phyloP scores from a whole-genome alignment of 164 flowering plant species.

The grape (Vitis vinifera) region DNA sequence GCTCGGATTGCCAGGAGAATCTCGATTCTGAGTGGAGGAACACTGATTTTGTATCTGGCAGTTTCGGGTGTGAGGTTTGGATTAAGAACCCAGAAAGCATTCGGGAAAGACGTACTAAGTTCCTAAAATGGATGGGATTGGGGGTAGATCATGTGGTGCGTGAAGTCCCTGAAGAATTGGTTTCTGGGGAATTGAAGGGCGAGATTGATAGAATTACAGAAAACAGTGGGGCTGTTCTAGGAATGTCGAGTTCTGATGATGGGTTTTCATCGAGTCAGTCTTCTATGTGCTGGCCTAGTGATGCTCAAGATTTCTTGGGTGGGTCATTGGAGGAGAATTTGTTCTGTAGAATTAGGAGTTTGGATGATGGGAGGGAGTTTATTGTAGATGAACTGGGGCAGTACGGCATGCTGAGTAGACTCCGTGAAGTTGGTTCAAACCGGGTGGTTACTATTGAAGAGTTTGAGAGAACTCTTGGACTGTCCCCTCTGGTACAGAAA shows the following conservation, averaged over 20 bases:
- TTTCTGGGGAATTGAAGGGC: constrained; percentile 10
- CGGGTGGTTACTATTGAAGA: constrained; percentile 33
- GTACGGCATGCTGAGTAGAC: constrained; percentile 28
- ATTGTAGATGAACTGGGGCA: constrained; percentile 35
- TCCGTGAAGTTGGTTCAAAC: constrained; percentile 45
- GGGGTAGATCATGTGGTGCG: constrained; percentile 13
- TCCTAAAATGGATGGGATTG: constrained; percentile 56
- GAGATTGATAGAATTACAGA: constrained; percentile 34
- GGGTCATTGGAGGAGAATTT: constrained; percentile 25
- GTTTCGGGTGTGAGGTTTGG: constrained; percentile 58
- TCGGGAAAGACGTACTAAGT: constrained; percentile 50
- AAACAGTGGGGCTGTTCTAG: constrained; percentile 45
- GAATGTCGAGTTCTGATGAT: constrained; percentile 27
- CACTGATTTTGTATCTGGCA: constrained; percentile 4
- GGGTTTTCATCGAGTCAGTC: constrained; percentile 39
- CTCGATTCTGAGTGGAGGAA: constrained; percentile 26
- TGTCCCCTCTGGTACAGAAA: constrained; percentile 39
- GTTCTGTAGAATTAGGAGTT: constrained; percentile 35
- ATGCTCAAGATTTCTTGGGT: constrained; percentile 9
- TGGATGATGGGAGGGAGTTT: constrained; percentile 45
- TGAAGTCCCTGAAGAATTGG: constrained; percentile 16
- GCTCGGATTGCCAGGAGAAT: constrained; percentile 20
- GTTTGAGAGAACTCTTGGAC: constrained; percentile 39
- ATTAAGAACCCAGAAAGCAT: constrained; percentile 41
- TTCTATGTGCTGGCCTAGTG: constrained; percentile 26